Percentiles rank a stretch among this genome's conserved stretches.
phyloP scores from a whole-genome alignment of 2,329 filamentous ascomycete genomes.

The Xenoacremonium recifei region DNA sequence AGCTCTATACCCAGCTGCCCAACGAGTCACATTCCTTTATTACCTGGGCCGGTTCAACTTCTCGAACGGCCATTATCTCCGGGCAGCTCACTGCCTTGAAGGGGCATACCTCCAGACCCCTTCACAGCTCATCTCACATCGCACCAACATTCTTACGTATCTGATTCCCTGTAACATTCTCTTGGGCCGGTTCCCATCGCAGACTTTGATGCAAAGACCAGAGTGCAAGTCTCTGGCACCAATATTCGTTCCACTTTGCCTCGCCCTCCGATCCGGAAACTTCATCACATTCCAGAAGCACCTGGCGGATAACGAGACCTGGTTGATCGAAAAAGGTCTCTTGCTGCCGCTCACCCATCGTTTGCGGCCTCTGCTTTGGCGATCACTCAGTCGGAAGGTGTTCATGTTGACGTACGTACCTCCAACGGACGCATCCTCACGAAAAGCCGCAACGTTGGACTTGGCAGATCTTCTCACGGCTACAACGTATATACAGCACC shows the following conservation, averaged over 20 bases:
- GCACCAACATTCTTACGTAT: slow-evolving; percentile 77
- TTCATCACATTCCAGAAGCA: slow-evolving; percentile 71
- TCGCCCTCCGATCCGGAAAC: slow-evolving; percentile 71
- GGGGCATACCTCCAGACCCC: slow-evolving; percentile 74
- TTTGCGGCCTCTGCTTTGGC: slow-evolving; percentile 80
- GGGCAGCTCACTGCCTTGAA: slow-evolving; percentile 73
- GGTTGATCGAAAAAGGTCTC: slow-evolving; percentile 74
- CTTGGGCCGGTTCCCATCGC: slow-evolving; percentile 77
- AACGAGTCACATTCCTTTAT: slow-evolving; percentile 91
- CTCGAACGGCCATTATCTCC: slow-evolving; percentile 77
- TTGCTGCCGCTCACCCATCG: slow-evolving; percentile 74
- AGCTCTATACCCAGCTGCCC: slow-evolving; percentile 76
- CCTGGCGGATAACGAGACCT: slow-evolving; percentile 62
- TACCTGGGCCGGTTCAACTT: slow-evolving; percentile 91
- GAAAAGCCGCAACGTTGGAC: slow-evolving; percentile 71
- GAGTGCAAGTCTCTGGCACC: slow-evolving; percentile 59
- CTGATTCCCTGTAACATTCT: slow-evolving; percentile 81
- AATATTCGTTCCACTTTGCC: slow-evolving; percentile 71
- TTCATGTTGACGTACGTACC: slow-evolving; percentile 78
- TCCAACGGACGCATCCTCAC: slow-evolving; percentile 52
- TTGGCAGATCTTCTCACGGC: slow-evolving; percentile 65
- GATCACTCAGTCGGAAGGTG: slow-evolving; percentile 72
- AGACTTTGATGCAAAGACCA: slow-evolving; percentile 62
- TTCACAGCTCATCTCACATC: slow-evolving; percentile 64
- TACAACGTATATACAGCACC: slow-evolving; percentile 63